Base-by-base conservation (phyloP, 108 stramenopile genomes). In the Parmales sp. region DNA sequence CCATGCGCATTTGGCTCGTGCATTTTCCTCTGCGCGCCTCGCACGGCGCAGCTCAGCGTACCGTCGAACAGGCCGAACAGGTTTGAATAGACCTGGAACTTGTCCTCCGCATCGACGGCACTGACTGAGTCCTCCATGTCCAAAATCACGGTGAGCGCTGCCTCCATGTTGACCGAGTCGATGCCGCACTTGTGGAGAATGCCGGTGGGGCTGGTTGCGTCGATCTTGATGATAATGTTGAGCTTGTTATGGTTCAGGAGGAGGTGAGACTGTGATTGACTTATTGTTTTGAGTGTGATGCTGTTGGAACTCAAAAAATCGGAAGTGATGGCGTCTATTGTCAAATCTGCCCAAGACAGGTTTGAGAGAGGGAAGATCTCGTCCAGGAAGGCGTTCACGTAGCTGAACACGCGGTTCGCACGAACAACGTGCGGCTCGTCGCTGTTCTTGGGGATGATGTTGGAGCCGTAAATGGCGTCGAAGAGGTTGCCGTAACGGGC, bases 21-120 rank as follows among this genome's bases (percentile, higher is more conserved):
- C 66, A 25, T 0, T 38, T 43, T 51, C 51, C 66, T 43, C 65
- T 44, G 45, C 37, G 39, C 45, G 64, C 64, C 16, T n/a, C 20
- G 66, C 38, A 49, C 65, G 65, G 48, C 71, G 45, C 39, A 34
- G 8, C 48, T 28, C 23, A 66, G 64, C 39, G 26, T 34, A 8
- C 64, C 70, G 13, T 45, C 18, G 63, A 71, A 43, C 31, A 71
- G 41, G 38, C 70, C 64, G 20, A 19, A 31, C 70, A 60, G 65
- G 39, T 64, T 71, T 2, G 22, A 7, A 44, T 72, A 72, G n/a
- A 49, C 72, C 37, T 60, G 38, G 25, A 64, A 65, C 50, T 72
- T 72, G 48, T 72, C 72, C 16, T 68, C 51, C 16, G 66, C 72
- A 39, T 72, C 72, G 45, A 72, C 72, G 46, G 72, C 72, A 13